Evolutionary conservation across 163 green algal species (phyloP).

Genomic region (Scenedesmus sp.): DNA sequence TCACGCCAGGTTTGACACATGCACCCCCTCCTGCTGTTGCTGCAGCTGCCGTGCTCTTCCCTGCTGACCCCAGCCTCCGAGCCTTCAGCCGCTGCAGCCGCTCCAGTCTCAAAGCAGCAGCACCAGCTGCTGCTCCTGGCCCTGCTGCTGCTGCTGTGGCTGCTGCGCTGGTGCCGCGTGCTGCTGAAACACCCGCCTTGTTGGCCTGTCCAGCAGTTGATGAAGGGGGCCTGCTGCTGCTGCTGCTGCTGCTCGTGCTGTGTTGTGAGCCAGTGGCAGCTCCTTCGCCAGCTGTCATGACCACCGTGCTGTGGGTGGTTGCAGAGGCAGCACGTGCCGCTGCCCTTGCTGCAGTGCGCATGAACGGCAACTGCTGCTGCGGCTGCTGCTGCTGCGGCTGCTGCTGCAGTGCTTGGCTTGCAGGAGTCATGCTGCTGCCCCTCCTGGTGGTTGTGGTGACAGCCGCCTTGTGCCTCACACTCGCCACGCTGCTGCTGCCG

Average conservation of each 20-base stretch:
- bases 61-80: not conserved
- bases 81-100: conserved; percentile 45
- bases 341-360: conserved; percentile 37
- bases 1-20: not conserved
- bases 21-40: not conserved
- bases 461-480: not conserved
- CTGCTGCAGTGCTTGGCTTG: conserved; percentile 1
- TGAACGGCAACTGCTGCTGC: not conserved
- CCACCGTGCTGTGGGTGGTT: not conserved
- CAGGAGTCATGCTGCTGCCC: not conserved
- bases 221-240: not conserved
- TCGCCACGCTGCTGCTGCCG: not conserved
- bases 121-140: not conserved
- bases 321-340: not conserved
- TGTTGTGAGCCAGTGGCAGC: not conserved
- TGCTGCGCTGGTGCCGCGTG: not conserved
- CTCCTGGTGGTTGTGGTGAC: not conserved
- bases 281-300: not conserved
- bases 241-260: not conserved
- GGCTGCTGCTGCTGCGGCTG: conserved; percentile 6
- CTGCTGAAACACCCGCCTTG: not conserved
- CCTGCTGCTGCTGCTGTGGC: not conserved
- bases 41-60: not conserved
- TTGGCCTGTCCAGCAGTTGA: not conserved
- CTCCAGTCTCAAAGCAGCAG: not conserved